Base-by-base conservation (phyloP, 2,329 filamentous ascomycete genomes). In the Botrytis medusae region DNA sequence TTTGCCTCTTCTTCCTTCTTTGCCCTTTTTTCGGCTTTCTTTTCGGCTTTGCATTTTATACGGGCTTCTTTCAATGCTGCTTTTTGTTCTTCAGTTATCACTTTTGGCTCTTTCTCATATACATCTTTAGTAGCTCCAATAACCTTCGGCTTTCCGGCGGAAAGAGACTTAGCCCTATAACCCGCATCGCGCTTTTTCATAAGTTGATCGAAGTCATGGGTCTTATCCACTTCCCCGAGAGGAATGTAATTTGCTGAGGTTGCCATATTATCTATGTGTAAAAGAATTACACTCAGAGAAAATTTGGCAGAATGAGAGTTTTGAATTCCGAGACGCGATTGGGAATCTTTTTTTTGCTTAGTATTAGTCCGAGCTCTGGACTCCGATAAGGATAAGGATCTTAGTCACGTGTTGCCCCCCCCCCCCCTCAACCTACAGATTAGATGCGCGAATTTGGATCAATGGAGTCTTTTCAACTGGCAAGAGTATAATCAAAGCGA, bases 161-260 rank as follows among this genome's bases (percentile, higher is more conserved):
- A 57, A 37, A 62, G 59, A 22, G 64, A 67, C 37, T 60, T 46
- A 32, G 44, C 59, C 37, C 71, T 60, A 29, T 62, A 70, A n/a
- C 71, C 71, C 16, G 46, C 65, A 51, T 68, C 62, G 12, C 32
- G 57, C 40, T 57, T 64, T 34, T 60, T 62, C 51, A 73, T 60
- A 12, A 54, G 71, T 34, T 51, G 51, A 63, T 73, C 71, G 25
- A 73, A 73, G 25, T 69, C 59, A 20, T 59, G 57, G 7, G 22
- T 70, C 10, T 62, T 37, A 4, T 22, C 57, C 20, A 73, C 71
- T 34, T 65, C 65, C 9, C 71, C 71, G 1, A 76, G 64, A 9
- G 74, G 71, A 32, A 76, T 74, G 37, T 57, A 75, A 22, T 76
- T 76, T 20, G 71, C 73, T 59, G 74, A 73, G 16, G 72, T 40